phyloP scores from a whole-genome alignment of 2,329 filamentous ascomycete species.

The Ceratocystis cubensis region DNA sequence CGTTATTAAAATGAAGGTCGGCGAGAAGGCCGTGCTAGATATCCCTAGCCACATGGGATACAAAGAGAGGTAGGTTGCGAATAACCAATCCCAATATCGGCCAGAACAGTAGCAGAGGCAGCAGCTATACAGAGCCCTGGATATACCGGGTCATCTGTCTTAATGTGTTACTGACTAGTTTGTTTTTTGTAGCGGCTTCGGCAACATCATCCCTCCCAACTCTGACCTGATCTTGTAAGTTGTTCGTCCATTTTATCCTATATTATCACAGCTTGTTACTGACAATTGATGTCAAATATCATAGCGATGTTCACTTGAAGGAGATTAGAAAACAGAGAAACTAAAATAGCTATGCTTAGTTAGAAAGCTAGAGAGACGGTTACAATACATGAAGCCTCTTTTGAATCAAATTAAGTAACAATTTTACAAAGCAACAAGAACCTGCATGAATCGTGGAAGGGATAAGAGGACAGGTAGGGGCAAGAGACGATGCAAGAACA shows the following conservation, averaged over 20 bases:
- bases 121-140: no score
- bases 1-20: slow-evolving; percentile 72
- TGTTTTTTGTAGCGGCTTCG: slow-evolving; percentile 51
- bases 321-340: slow-evolving; percentile 37
- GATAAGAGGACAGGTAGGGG: no score
- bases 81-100: not conserved
- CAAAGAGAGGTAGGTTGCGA: slow-evolving; percentile 42
- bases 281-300: slow-evolving; percentile 14
- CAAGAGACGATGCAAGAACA: no score
- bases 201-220: slow-evolving; percentile 61
- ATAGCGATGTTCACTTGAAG: slow-evolving; percentile 57
- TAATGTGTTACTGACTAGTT: not conserved
- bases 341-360: no score
- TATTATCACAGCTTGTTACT: slow-evolving; percentile 7
- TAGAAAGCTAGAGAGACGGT: no score
- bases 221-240: slow-evolving; percentile 76
- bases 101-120: not conserved
- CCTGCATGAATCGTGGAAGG: no score
- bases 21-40: slow-evolving; percentile 76
- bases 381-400: not conserved
- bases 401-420: not conserved
- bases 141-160: not conserved
- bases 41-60: slow-evolving; percentile 64
- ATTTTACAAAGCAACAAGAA: no score
- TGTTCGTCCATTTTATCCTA: not conserved